These are phyloP conservation scores for Alternaria alternata DNA, from an alignment of 2,329 filamentous ascomycete species.

Conservation along the genomic window DNA sequence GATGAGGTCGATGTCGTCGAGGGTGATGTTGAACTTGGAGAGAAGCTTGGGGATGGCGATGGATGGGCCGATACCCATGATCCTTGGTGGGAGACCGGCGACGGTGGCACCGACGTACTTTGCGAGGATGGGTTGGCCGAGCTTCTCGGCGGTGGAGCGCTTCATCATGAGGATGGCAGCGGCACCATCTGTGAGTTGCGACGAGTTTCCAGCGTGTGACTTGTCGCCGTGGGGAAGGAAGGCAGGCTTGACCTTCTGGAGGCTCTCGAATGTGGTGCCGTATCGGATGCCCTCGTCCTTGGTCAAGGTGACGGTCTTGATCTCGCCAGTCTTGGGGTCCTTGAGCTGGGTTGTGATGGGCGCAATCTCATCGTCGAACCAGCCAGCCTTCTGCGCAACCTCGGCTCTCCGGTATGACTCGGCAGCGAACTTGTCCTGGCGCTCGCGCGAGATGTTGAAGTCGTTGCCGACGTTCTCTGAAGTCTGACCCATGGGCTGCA, in stretches of 20 bases:
- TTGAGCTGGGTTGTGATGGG: slow-evolving; percentile 85
- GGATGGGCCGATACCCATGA: slow-evolving; percentile 94
- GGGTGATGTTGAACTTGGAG: slow-evolving; percentile 75
- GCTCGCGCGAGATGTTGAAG: slow-evolving; percentile 81
- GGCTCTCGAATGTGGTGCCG: slow-evolving; percentile 83
- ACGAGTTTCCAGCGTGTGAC: slow-evolving; percentile 92
- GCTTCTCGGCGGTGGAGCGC: slow-evolving; percentile 83
- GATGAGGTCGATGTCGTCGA: slow-evolving; percentile 86
- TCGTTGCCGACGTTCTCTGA: slow-evolving; percentile 94
- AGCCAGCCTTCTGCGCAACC: slow-evolving; percentile 86
- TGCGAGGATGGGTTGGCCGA: slow-evolving; percentile 89
- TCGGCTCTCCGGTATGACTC: slow-evolving; percentile 91
- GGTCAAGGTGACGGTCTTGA: slow-evolving; percentile 78
- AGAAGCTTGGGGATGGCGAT: slow-evolving; percentile 82
- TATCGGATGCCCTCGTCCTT: slow-evolving; percentile 90
- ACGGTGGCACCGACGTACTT: slow-evolving; percentile 95
- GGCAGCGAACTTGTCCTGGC: slow-evolving; percentile 84
- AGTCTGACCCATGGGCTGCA: slow-evolving; percentile 98
- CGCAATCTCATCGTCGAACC: slow-evolving; percentile 92
- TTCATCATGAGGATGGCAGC: slow-evolving; percentile 93
- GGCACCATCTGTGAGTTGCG: slow-evolving; percentile 93
- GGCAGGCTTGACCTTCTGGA: slow-evolving; percentile 86
- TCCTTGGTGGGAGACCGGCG: slow-evolving; percentile 86
- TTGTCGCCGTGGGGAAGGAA: slow-evolving; percentile 89
- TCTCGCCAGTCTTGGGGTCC: slow-evolving; percentile 81